phyloP scores from a whole-genome alignment of 2,329 filamentous ascomycete genomes.

The Ophiostoma piceae region DNA sequence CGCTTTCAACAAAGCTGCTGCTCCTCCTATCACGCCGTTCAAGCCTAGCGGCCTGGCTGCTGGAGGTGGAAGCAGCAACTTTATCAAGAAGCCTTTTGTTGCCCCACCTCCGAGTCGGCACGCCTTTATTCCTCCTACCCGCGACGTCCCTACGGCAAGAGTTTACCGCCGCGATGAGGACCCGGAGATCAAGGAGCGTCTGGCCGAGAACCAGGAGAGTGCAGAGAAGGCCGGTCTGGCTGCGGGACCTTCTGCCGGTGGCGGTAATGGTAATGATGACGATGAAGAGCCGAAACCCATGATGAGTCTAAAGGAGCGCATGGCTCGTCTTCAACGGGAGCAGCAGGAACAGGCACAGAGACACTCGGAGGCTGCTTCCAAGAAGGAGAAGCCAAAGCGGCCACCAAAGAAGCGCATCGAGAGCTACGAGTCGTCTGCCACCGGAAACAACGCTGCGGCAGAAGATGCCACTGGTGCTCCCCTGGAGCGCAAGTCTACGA shows the following conservation, averaged over 20 bases:
- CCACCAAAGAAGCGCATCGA: slow-evolving; percentile 63
- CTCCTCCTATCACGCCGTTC: slow-evolving; percentile 82
- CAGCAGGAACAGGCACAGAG: slow-evolving; percentile 83
- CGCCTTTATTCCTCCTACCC: slow-evolving; percentile 74
- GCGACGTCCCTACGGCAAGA: slow-evolving; percentile 65
- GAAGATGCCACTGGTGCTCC: slow-evolving; percentile 35
- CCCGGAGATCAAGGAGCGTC: slow-evolving; percentile 61
- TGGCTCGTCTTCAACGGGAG: slow-evolving; percentile 88
- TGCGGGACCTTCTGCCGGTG: slow-evolving; percentile 2
- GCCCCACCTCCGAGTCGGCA: slow-evolving; percentile 89
- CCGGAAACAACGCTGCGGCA: slow-evolving; percentile 9
- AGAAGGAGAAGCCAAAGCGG: slow-evolving; percentile 84
- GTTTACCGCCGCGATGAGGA: slow-evolving; percentile 86
- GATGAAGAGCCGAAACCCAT: slow-evolving; percentile 87
- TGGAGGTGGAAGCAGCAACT: slow-evolving; percentile 51
- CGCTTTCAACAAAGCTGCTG: slow-evolving; percentile 87
- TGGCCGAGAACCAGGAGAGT: slow-evolving; percentile 60
- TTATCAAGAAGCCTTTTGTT: slow-evolving; percentile 96
- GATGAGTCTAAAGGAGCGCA: slow-evolving; percentile 88
- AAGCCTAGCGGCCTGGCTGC: slow-evolving; percentile 64
- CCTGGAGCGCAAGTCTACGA: slow-evolving; percentile 45
- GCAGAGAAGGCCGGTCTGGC: slow-evolving; percentile 60
- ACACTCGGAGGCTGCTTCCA: slow-evolving; percentile 69
- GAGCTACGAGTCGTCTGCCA: slow-evolving; percentile 36
- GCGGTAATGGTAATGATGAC: slow-evolving; percentile 29